These are phyloP conservation scores for Dalbergia cochinchinensis DNA, from an alignment of 306 rosid genomes.

Conservation along the genomic window DNA sequence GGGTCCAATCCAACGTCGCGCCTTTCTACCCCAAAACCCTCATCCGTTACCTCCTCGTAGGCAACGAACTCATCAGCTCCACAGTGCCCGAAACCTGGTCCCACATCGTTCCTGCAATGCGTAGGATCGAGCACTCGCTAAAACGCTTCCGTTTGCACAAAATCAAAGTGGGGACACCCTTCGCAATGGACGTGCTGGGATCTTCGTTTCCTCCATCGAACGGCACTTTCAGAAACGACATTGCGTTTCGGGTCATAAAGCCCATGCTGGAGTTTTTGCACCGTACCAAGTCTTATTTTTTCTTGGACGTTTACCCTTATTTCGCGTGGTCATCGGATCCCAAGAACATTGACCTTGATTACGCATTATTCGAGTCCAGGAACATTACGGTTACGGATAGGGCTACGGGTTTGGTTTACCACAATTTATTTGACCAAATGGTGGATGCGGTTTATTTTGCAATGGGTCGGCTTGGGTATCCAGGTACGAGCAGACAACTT, in stretches of 20 bases:
- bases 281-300: conserved; percentile 77
- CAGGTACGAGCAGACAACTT: conserved; percentile 2
- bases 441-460: conserved; percentile 83
- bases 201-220: conserved; percentile 85
- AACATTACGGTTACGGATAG: conserved; percentile 64
- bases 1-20: conserved; percentile 63
- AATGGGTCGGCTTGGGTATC: conserved; percentile 75
- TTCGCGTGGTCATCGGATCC: conserved; percentile 75
- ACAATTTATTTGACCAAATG: conserved; percentile 88
- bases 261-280: conserved; percentile 73
- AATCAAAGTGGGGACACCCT: conserved; percentile 78
- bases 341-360: conserved; percentile 55
- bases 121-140: conserved; percentile 56
- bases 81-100: conserved; percentile 56
- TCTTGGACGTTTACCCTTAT: conserved; percentile 80
- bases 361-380: conserved; percentile 62
- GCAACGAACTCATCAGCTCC: conserved; percentile 71
- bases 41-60: conserved; percentile 84
- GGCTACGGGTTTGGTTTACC: conserved; percentile 66
- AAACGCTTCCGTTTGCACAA: conserved; percentile 50
- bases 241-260: conserved; percentile 57
- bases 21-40: conserved; percentile 64
- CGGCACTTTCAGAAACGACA: conserved; percentile 73
- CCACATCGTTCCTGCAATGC: conserved; percentile 75
- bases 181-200: conserved; percentile 70